Evolutionary conservation across 2,329 filamentous ascomycete species (phyloP).

Genomic region (Chaetomium olivaceum): DNA sequence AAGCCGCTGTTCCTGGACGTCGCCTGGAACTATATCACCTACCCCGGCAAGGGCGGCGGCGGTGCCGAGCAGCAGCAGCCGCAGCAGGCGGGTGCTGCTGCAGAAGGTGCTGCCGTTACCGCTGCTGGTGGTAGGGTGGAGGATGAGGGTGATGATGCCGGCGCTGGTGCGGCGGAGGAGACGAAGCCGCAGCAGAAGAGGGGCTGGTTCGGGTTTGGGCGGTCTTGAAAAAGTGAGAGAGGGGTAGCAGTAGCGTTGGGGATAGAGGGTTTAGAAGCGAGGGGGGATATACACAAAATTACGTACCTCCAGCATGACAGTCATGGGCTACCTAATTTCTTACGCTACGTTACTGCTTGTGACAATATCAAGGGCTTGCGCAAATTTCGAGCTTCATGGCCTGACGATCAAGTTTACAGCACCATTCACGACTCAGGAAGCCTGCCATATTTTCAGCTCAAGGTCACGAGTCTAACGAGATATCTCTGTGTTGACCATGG

Average conservation of each 20-base stretch:
- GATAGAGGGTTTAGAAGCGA: neutral
- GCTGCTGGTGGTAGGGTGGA: neutral
- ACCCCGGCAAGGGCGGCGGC: constrained; percentile 62
- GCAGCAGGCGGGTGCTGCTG: constrained; percentile 9
- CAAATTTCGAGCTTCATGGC: neutral
- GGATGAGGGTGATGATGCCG: constrained; percentile 24
- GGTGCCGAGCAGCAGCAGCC: constrained; percentile 18
- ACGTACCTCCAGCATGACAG: neutral
- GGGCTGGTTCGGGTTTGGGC: constrained; percentile 76
- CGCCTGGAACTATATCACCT: constrained; percentile 96
- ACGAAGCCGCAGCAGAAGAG: constrained; percentile 61
- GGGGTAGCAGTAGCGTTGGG: neutral
- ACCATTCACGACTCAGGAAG: neutral
- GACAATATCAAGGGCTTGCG: neutral
- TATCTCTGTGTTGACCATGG: no score
- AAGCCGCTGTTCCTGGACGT: constrained; percentile 97
- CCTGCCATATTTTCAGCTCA: neutral
- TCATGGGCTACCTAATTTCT: neutral
- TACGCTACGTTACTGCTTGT: neutral
- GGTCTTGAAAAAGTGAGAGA: constrained; percentile 37
- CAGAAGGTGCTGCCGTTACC: constrained; percentile 25
- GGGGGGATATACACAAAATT: neutral
- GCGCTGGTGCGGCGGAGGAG: constrained; percentile 34
- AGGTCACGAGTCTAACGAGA: no score
- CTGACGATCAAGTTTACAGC: neutral